Evolutionary conservation across 176 grass and related monocot species (phyloP), one percentile per base, ranked within the genome.

Genomic region (Cenchrus purpureus): DNA sequence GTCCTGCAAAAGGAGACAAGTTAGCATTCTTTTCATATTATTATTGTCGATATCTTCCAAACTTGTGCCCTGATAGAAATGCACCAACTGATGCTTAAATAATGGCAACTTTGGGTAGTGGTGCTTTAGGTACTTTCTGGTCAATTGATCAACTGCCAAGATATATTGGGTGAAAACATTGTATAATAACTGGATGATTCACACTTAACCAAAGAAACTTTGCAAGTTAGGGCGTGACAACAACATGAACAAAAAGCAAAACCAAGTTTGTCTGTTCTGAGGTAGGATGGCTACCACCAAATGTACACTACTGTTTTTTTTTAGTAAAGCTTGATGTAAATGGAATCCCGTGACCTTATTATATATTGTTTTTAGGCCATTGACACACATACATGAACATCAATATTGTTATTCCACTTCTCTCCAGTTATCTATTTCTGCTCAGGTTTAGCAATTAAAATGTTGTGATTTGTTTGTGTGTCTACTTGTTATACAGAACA

Each of bases 281-380:
- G 80, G 87, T 84, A 80, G 68, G 84, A 85, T 87, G 84, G 68
- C 48, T 87, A 87, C 89, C 80, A 87, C 85, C 85, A 63, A 87
- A 80, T 79, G 84, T 55, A 76, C 80, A 84, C 29, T 28, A 44
- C n/a, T 83, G 53, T 82, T 77, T 87, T 53, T 53, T 83, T 69
- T 70, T 77, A 40, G 37, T 43, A 42, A 56, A 67, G 66, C n/a
- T 79, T 79, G 88, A 90, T 87, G 84, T 83, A 83, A 83, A 59
- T 58, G 82, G 51, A 69, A 31, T 77, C 13, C 17, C 63, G 10
- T 81, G 34, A 79, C 68, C 76, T 43, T 74, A 64, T 2, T 77
- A 55, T 59, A 73, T 56, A 87, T 64, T 56, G 42, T 82, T 83
- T 75, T 83, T 75, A 61, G 10, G 17, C 63, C 46, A 49, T 61